Evolutionary conservation across 208 protist species (phyloP), one percentile per base, ranked within the genome.

Genomic region (Crithidia acanthocephali): DNA sequence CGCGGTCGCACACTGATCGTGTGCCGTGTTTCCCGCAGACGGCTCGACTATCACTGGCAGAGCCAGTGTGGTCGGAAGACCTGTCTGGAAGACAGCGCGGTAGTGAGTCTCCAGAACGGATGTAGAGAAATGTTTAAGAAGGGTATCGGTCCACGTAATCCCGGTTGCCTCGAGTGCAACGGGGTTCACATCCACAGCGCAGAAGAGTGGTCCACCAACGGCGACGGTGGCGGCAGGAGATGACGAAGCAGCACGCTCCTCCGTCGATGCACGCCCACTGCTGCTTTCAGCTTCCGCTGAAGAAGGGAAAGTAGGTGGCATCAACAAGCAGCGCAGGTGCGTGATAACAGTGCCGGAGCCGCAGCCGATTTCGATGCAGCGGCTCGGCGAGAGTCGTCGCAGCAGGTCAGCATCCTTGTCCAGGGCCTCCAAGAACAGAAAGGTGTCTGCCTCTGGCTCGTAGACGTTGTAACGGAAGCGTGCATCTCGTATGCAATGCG

Each of bases 401-500:
- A 96, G 81, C 47, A 74, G 45, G 30, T 51, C 71, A 0, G 64
- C 71, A 27, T 94, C 85, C 33, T 69, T 74, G 63, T 95, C 90
- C 6, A 97, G 78, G 0, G 90, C 86, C 28, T 93, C 88, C 0
- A 97, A 72, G 27, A 97, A 85, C 7, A 97, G 73, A 79, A 97
- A 97, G 13, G 88, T 95, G 67, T 97, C 92, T 3, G 90, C 92
- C 82, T 97, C 92, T 7, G 92, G 92, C 76, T 93, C 92, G 70
- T 97, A 97, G 25, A 97, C 92, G 58, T 66, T 84, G 33, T 71
- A 53, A 40, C 88, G 90, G 53, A 93, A 88, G n/a, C 71, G 79
- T 0, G 72, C 20, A 40, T 97, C 88, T 0, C 72, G 76, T 60
- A 97, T 67, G 65, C 88, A 95, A 71, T 95, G 88, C 53, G 83